Evolutionary conservation across 164 flowering plant genomes (phyloP).

Genomic region (Dillenia turbinata): DNA sequence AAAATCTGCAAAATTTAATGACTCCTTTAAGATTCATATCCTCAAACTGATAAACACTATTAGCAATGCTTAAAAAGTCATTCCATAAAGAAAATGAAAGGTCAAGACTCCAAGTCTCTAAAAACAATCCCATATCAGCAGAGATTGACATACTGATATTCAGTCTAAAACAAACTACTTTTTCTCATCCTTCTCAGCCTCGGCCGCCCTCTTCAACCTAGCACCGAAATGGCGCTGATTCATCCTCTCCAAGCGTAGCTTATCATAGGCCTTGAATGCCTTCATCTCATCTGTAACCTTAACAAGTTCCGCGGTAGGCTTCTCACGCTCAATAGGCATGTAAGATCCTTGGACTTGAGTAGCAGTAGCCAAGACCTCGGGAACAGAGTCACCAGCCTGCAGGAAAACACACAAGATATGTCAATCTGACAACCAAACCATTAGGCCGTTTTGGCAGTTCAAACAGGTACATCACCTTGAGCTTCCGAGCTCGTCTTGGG

Average conservation of each 20-base stretch:
- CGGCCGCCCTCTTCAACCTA: constrained; percentile 51
- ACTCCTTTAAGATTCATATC: too few species aligned
- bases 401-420: background rate
- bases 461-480: constrained; percentile 41
- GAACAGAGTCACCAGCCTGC: constrained; percentile 43
- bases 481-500: constrained; percentile 65
- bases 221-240: constrained; percentile 40
- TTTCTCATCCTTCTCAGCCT: constrained; percentile 66
- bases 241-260: constrained; percentile 43
- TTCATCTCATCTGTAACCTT: constrained; percentile 49
- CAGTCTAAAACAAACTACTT: constrained; percentile 19
- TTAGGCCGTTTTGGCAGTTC: background rate
- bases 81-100: too few species aligned
- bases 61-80: too few species aligned
- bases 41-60: too few species aligned
- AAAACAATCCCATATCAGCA: too few species aligned
- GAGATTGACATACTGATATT: too few species aligned
- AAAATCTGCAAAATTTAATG: too few species aligned
- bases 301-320: constrained; percentile 37
- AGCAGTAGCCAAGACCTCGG: constrained; percentile 42
- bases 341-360: constrained; percentile 39
- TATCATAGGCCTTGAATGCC: constrained; percentile 45
- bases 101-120: too few species aligned
- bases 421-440: background rate
- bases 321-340: constrained; percentile 40